Percentiles rank a stretch among this genome's conserved stretches.
phyloP scores from a whole-genome alignment of 768 basidiomycete species.

The Lyophyllum shimeji region DNA sequence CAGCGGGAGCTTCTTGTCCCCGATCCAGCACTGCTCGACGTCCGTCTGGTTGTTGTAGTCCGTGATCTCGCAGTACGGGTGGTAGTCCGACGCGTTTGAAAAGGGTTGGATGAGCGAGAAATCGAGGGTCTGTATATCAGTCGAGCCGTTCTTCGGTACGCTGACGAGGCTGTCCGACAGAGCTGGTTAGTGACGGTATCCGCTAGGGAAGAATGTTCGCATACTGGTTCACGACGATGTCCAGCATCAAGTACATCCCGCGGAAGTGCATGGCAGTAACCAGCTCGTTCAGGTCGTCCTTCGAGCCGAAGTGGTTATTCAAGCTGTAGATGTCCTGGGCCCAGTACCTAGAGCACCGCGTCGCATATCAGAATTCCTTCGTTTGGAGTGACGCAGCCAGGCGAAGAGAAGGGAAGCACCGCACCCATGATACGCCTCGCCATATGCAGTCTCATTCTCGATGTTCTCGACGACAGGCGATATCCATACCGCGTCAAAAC shows the following conservation, averaged over 20 bases:
- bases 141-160: conserved; percentile 11
- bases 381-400: background rate
- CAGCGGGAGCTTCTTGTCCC: conserved; percentile 62
- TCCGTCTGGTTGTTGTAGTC: conserved; percentile 59
- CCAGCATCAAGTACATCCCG: conserved; percentile 70
- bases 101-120: conserved; percentile 31
- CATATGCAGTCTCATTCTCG: conserved; percentile 56
- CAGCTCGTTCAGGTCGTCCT: conserved; percentile 70
- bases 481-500: conserved; percentile 79
- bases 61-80: conserved; percentile 65
- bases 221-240: conserved; percentile 76
- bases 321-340: conserved; percentile 58
- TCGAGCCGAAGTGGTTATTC: conserved; percentile 71
- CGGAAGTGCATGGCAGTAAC: conserved; percentile 61
- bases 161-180: conserved; percentile 18
- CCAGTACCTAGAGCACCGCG: conserved; percentile 30
- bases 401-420: background rate
- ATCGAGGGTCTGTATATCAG: conserved; percentile 21
- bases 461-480: conserved; percentile 70
- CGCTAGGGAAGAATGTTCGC: conserved; percentile 16
- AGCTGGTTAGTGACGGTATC: background rate
- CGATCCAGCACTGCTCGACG: conserved; percentile 73
- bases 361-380: background rate
- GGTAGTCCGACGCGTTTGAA: conserved; percentile 37
- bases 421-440: conserved; percentile 75